Base-by-base conservation (phyloP, 2,329 filamentous ascomycete species). In the Helotiales sp. region DNA sequence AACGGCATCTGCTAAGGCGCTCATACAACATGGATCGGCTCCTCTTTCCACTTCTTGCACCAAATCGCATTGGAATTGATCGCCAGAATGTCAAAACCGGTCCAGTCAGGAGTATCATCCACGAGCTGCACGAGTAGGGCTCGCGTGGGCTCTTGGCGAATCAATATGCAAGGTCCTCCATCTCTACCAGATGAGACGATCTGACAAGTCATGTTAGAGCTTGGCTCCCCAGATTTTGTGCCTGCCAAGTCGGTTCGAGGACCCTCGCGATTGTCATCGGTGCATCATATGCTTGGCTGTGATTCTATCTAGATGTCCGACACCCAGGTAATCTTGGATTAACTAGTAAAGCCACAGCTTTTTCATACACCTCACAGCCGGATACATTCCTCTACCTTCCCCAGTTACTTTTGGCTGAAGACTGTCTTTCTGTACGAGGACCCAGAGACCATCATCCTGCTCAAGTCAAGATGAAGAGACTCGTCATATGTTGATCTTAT, bases 401-500 rank as follows among this genome's bases (percentile, higher is more conserved):
- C 37, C 2, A 11, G 20, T 50, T 10, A 22, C 26, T 61, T 57
- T 13, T 50, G 28, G 22, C 37, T 61, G n/a, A 61, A 6, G 43
- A 32, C 3, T 32, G 15, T n/a, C 22, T 55, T 6, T 55, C 28
- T 55, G 26, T 30, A 20, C 2, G 34, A 1, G 28, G 6, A 55
- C 50, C 50, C 30, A 15, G 50, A 20, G 50, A 55, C 3, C 13
- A n/a, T 34, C 3, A 32, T 13, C 26, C 30, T 43, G 47, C 13
- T n/a, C 17, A 55, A 6, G 40, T 24, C 54, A 45, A 28, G 60
- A 50, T 65, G 61, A 28, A 55, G 10, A 49, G 34, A 20, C 24
- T 61, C 62, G 34, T 66, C 61, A 67, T 71, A 69, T 72, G 64
- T 60, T 62, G 52, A 65, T 61, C 50, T 34, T 64, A 24, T 47